Percentiles rank a stretch among this genome's conserved stretches.
These are phyloP conservation scores for Penicillium rolfsii DNA, from an alignment of 2,329 filamentous ascomycete species.

Conservation along the genomic window DNA sequence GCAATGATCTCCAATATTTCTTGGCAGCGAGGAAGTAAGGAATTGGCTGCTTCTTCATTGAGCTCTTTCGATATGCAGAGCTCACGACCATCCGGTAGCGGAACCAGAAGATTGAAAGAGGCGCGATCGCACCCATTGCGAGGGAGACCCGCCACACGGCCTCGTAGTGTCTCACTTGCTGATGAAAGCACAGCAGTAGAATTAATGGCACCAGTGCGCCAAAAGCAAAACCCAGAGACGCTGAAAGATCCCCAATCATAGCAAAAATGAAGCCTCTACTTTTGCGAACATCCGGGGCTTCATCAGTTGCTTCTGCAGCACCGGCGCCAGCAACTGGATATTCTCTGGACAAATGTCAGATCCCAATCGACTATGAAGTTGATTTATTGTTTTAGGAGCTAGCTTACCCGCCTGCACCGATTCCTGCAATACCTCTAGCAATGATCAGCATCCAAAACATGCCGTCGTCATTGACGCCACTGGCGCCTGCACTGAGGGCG, in stretches of 20 bases:
- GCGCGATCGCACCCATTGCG: slow-evolving; percentile 55
- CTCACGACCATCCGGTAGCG: slow-evolving; percentile 57
- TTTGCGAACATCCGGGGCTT: slow-evolving; percentile 49
- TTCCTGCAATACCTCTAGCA: slow-evolving; percentile 50
- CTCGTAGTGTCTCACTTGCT: slow-evolving; percentile 46
- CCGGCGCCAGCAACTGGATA: slow-evolving; percentile 58
- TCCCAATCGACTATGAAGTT: neutral
- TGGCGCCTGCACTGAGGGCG: slow-evolving; percentile 52
- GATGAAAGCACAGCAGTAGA: slow-evolving; percentile 54
- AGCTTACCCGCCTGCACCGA: slow-evolving; percentile 44
- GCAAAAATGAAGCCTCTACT: slow-evolving; percentile 60
- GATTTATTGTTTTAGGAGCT: neutral
- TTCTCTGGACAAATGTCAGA: slow-evolving; percentile 37
- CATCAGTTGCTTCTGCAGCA: slow-evolving; percentile 57
- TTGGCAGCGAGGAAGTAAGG: slow-evolving; percentile 55
- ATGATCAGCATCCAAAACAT: slow-evolving; percentile 46
- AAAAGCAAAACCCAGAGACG: slow-evolving; percentile 56
- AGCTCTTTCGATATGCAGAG: slow-evolving; percentile 53
- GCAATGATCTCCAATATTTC: slow-evolving; percentile 54
- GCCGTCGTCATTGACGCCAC: slow-evolving; percentile 43
- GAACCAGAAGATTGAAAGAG: slow-evolving; percentile 58
- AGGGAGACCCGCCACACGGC: slow-evolving; percentile 58
- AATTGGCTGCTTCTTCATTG: slow-evolving; percentile 50
- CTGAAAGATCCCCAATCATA: slow-evolving; percentile 57
- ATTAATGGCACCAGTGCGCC: slow-evolving; percentile 56